A percentile compares a stretch with the other conserved stretches of the same genome.
phyloP scores from a whole-genome alignment of 768 basidiomycete genomes.

The Tricholoma sp. region DNA sequence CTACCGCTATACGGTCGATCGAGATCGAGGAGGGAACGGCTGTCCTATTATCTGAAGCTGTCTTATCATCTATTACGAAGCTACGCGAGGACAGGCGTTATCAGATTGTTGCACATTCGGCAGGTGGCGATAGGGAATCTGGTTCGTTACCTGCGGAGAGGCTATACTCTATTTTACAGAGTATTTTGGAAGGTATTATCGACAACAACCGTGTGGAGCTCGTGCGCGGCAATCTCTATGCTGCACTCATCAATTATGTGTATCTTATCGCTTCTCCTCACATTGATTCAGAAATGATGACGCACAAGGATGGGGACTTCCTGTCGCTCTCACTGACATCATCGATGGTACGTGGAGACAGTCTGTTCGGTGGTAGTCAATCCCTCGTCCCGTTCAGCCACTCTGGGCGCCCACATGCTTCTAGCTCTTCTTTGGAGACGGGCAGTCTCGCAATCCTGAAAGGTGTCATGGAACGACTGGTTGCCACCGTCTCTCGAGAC shows the following conservation, averaged over 20 bases:
- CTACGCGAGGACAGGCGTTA: constrained; percentile 79
- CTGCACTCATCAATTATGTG: constrained; percentile 83
- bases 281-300: constrained; percentile 6
- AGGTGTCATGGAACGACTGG: constrained; percentile 63
- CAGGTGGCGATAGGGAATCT: constrained; percentile 56
- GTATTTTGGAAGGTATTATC: constrained; percentile 68
- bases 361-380: constrained; percentile 32
- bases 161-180: constrained; percentile 67
- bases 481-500: constrained; percentile 75
- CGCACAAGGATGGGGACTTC: constrained; percentile 1
- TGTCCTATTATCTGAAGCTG: constrained; percentile 78
- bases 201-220: constrained; percentile 77
- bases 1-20: constrained; percentile 57
- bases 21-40: constrained; percentile 69
- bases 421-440: constrained; percentile 42
- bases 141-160: constrained; percentile 78
- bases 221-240: constrained; percentile 93
- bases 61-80: constrained; percentile 80
- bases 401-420: constrained; percentile 9
- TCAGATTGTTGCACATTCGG: constrained; percentile 62
- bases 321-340: constrained; percentile 26
- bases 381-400: constrained; percentile 25
- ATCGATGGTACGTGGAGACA: constrained; percentile 39
- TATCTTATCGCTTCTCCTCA: constrained; percentile 55
- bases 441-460: constrained; percentile 68